Conservation (phyloP, 176 grass and related monocot species). For the Oryza meridionalis region DNA sequence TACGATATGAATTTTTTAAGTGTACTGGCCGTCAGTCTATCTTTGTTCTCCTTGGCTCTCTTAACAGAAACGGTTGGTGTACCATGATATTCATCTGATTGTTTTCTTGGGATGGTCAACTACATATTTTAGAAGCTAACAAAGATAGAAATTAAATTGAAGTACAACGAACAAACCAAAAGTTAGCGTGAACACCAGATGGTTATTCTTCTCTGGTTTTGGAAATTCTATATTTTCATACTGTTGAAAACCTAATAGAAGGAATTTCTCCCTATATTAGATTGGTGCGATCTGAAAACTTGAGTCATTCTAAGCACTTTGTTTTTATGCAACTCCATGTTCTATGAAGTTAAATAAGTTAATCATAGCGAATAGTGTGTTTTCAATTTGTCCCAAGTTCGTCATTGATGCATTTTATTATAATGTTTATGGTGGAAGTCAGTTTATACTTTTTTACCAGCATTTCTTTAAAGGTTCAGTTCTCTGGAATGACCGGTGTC, state of each 20-base stretch:
- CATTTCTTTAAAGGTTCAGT: background rate
- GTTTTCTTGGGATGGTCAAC: background rate
- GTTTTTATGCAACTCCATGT: background rate
- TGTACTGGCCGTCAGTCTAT: background rate
- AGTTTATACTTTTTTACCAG: slow-evolving; percentile 6
- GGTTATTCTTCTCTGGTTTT: background rate
- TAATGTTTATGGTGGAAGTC: background rate
- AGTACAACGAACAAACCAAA: background rate
- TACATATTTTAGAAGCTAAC: background rate
- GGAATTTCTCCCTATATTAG: background rate
- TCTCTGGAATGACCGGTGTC: background rate
- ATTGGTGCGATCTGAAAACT: slow-evolving; percentile 4
- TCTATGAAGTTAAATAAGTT: background rate
- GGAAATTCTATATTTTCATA: background rate
- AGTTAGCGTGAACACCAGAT: background rate
- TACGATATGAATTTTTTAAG: background rate
- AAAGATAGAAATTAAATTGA: background rate
- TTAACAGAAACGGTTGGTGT: background rate
- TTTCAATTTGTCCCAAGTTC: background rate
- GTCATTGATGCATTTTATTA: background rate
- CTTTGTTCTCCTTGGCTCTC: background rate
- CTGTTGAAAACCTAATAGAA: background rate
- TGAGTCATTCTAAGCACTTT: background rate
- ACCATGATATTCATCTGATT: background rate
- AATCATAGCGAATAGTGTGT: background rate